Evolutionary conservation across 106 monocot genomes (phyloP).

Genomic region (Dioscorea dumetorum): DNA sequence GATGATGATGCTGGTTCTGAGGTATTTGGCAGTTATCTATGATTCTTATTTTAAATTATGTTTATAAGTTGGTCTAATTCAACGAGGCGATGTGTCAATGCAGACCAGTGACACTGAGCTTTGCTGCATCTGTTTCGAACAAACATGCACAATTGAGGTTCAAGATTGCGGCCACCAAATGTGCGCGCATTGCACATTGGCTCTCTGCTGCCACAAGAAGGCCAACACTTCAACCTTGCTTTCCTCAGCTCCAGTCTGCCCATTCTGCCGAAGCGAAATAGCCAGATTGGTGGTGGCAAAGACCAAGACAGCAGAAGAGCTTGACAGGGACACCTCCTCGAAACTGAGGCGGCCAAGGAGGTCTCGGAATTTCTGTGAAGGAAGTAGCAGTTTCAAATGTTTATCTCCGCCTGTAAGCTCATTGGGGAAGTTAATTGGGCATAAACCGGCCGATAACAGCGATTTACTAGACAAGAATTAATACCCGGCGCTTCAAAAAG

Average conservation of each 20-base stretch:
- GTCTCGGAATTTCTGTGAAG: conserved; percentile 18
- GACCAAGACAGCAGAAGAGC: neutral
- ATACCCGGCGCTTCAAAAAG: too few relatives aligned
- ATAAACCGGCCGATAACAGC: conserved; percentile 6
- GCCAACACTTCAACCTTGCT: conserved; percentile 5
- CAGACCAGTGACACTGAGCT: conserved; percentile 12
- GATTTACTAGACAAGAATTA: neutral
- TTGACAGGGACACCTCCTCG: conserved; percentile 2
- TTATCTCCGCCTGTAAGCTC: conserved; percentile 26
- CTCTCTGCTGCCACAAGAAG: conserved; percentile 19
- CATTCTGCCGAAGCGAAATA: conserved; percentile 23
- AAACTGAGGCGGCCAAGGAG: conserved; percentile 9
- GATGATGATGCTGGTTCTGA: conserved; percentile 4
- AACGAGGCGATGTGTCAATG: neutral
- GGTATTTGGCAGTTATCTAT: neutral
- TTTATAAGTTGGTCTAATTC: too few relatives aligned
- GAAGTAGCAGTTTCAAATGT: conserved; percentile 35
- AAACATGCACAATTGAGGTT: conserved; percentile 18
- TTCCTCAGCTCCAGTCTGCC: conserved; percentile 11
- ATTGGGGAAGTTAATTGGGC: conserved; percentile 13
- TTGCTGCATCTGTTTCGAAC: conserved; percentile 21
- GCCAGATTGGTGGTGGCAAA: conserved; percentile 8
- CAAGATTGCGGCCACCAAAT: conserved; percentile 23
- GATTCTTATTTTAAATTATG: neutral
- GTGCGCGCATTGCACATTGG: conserved; percentile 20